phyloP scores from a whole-genome alignment of 352 stramenopile species.

The Globisporangium nagaii region DNA sequence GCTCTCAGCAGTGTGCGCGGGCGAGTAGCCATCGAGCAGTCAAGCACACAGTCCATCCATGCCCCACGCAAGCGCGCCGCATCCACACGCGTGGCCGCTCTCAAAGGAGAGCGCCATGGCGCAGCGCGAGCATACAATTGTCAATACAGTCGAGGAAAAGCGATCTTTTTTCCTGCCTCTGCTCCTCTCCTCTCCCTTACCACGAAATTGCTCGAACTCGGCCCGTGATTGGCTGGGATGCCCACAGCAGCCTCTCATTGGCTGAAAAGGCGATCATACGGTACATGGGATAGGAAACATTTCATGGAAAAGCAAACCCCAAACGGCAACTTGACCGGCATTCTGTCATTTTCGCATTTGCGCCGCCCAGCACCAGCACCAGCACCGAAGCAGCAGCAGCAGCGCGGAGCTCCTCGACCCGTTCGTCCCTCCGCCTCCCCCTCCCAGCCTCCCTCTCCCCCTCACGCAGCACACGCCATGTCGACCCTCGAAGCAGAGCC shows the following conservation, averaged over 20 bases:
- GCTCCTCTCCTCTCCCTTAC: neutral
- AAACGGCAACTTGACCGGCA: conserved; percentile 9
- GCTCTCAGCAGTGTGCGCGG: too few relatives aligned
- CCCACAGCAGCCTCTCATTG: neutral
- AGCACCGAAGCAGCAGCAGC: too few relatives aligned
- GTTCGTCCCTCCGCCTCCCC: too few relatives aligned
- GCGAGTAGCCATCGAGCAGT: too few relatives aligned
- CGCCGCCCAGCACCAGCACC: neutral
- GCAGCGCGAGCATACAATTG: too few relatives aligned
- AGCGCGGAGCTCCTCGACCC: too few relatives aligned
- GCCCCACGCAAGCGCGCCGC: too few relatives aligned
- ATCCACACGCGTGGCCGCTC: too few relatives aligned
- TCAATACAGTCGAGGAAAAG: too few relatives aligned
- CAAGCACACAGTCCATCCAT: too few relatives aligned
- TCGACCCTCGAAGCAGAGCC: conserved; percentile 1
- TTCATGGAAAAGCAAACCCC: conserved; percentile 4
- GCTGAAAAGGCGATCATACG: neutral
- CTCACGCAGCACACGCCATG: neutral
- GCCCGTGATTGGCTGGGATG: neutral
- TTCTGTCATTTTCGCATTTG: conserved; percentile 10
- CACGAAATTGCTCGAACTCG: neutral
- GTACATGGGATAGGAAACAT: neutral
- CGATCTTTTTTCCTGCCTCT: neutral
- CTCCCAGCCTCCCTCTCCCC: neutral
- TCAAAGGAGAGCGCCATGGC: too few relatives aligned